A percentile compares a stretch with the other conserved stretches of the same genome.
These are phyloP conservation scores for Hypoxylon sp. DNA, from an alignment of 2,329 filamentous ascomycete genomes.

Conservation along the genomic window DNA sequence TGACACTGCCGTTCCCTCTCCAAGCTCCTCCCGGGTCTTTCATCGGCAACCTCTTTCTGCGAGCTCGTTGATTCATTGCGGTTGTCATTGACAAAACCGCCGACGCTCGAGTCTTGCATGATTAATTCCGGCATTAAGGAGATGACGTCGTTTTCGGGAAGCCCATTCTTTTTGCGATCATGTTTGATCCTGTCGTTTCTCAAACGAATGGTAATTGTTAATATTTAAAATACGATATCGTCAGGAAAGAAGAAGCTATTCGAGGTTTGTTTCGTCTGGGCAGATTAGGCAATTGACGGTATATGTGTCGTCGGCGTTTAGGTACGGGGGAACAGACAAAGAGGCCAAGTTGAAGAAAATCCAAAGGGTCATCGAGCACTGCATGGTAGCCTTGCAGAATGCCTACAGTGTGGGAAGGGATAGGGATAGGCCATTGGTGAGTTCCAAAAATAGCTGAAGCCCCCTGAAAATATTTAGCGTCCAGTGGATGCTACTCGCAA, in stretches of 20 bases:
- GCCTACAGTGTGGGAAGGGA: conserved; percentile 16
- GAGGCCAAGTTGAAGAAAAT: conserved; percentile 35
- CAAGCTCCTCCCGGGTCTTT: conserved; percentile 44
- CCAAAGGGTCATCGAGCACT: conserved; percentile 25
- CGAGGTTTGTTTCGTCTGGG: not conserved
- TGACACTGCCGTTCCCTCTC: conserved; percentile 33
- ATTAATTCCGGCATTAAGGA: conserved; percentile 35
- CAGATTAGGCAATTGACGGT: conserved; percentile 1
- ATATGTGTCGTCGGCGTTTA: conserved; percentile 12
- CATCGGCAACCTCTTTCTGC: conserved; percentile 26
- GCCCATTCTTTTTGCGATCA: conserved; percentile 32
- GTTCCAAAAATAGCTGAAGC: conserved; percentile 30
- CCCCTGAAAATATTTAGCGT: not conserved
- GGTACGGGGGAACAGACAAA: conserved; percentile 15
- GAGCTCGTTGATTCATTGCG: conserved; percentile 1
- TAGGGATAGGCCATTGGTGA: conserved; percentile 2
- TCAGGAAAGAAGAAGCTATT: not conserved
- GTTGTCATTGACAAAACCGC: conserved; percentile 7
- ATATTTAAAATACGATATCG: conserved; percentile 3
- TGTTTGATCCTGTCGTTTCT: conserved; percentile 5
- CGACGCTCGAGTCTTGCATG: conserved; percentile 22
- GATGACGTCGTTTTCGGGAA: conserved; percentile 26
- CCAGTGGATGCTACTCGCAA: not conserved
- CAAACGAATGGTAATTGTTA: conserved; percentile 1
- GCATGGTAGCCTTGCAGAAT: conserved; percentile 25